phyloP scores from a whole-genome alignment of 116 monocot genomes.

The Posidonia oceanica region DNA sequence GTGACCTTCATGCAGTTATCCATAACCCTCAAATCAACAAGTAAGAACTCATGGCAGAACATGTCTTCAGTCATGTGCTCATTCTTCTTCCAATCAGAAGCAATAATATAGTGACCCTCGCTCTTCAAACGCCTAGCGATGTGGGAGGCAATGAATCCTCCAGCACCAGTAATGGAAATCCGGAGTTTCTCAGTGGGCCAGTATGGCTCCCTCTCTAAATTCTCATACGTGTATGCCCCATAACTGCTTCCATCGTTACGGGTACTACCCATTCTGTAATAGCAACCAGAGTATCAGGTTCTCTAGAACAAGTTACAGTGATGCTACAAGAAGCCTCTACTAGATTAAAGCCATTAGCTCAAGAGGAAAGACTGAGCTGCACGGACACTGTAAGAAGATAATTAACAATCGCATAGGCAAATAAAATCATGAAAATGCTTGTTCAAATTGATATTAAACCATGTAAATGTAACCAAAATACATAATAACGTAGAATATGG shows the following conservation, averaged over 20 bases:
- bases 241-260: constrained; percentile 23
- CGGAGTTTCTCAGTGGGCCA: constrained; percentile 79
- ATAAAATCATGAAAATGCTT: neutral
- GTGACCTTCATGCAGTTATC: constrained; percentile 93
- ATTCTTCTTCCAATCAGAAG: constrained; percentile 98
- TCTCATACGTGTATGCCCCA: constrained; percentile 74
- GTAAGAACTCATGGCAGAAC: constrained; percentile 95
- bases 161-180: constrained; percentile 85
- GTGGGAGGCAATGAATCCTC: constrained; percentile 96
- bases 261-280: constrained; percentile 55
- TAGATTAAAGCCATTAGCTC: no score
- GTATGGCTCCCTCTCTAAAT: constrained; percentile 78
- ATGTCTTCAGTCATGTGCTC: constrained; percentile 94
- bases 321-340: no score
- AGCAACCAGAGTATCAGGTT: neutral
- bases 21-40: constrained; percentile 90
- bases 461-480: no score
- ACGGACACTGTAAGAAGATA: no score
- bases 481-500: no score
- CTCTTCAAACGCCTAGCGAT: constrained; percentile 81
- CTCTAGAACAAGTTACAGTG: no score
- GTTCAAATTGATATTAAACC: no score
- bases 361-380: no score
- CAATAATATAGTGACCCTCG: constrained; percentile 92
- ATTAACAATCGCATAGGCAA: neutral